Evolutionary conservation across 129 eudicot genomes (phyloP).

Genomic region (Mikania micrantha): DNA sequence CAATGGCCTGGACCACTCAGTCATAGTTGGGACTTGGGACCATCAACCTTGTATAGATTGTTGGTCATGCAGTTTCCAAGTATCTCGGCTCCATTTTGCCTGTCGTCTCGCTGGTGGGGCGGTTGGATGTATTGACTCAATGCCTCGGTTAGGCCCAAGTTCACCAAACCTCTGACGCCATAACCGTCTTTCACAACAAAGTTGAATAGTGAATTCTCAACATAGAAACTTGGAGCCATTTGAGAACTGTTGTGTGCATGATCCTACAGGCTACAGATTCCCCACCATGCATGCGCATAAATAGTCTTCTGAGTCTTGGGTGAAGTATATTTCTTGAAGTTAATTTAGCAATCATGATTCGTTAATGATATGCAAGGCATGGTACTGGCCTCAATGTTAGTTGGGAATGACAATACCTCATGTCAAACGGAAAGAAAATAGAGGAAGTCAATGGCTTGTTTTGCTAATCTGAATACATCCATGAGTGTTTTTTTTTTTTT

Average conservation of each 20-base stretch:
- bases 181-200: constrained; percentile 29
- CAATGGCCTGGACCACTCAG: constrained; percentile 26
- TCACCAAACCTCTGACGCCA: constrained; percentile 37
- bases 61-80: constrained; percentile 15
- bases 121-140: constrained; percentile 31
- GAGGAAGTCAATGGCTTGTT: no score
- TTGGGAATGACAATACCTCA: no score
- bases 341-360: neutral
- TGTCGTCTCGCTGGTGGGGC: constrained; percentile 16
- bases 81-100: neutral
- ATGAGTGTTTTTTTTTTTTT: no score
- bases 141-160: constrained; percentile 22
- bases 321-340: neutral
- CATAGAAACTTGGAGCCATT: constrained; percentile 21
- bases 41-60: constrained; percentile 30
- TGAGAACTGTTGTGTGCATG: no score
- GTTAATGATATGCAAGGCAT: neutral
- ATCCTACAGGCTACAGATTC: no score
- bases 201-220: constrained; percentile 18
- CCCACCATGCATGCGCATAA: neutral
- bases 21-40: constrained; percentile 28
- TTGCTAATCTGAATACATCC: no score
- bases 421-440: no score
- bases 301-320: neutral
- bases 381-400: neutral